Evolutionary conservation across 768 basidiomycete species (phyloP).

Genomic region (Rickenella mellea): DNA sequence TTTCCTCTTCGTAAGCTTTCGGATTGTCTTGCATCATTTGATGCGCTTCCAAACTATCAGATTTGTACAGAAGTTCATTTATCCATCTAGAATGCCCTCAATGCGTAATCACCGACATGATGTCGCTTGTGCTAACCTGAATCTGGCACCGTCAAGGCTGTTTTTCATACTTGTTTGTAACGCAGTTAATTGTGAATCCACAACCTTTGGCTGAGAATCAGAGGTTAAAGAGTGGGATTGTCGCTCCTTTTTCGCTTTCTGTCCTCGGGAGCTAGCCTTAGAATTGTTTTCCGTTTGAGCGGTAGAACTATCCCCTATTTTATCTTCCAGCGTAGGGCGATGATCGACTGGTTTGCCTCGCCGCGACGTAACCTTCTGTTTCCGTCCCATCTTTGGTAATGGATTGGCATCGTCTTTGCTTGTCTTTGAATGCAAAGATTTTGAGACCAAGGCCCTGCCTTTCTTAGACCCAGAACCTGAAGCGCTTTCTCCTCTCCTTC

Average conservation of each 20-base stretch:
- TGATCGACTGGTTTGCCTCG: too few species aligned
- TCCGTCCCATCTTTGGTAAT: conserved; percentile 3
- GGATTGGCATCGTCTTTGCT: background rate
- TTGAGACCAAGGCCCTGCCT: background rate
- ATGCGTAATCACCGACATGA: conserved; percentile 5
- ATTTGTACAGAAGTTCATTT: conserved; percentile 90
- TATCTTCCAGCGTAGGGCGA: too few species aligned
- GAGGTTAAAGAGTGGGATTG: background rate
- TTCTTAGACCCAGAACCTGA: conserved; percentile 1
- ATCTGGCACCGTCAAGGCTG: conserved; percentile 78
- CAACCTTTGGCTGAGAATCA: background rate
- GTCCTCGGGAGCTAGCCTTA: background rate
- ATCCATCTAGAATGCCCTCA: conserved; percentile 52
- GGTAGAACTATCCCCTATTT: too few species aligned
- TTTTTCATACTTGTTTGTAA: conserved; percentile 74
- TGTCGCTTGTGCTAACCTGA: conserved; percentile 43
- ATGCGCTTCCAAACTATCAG: conserved; percentile 62
- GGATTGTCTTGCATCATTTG: conserved; percentile 81
- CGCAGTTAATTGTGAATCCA: conserved; percentile 47
- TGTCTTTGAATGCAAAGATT: background rate
- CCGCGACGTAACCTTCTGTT: conserved; percentile 13
- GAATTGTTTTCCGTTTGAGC: too few species aligned
- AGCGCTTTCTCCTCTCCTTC: conserved; percentile 10
- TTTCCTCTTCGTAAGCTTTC: conserved; percentile 73
- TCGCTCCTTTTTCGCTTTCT: background rate